Evolutionary conservation across 202 grass and related monocot genomes (phyloP).

Genomic region (Brachypodium distachyon): DNA sequence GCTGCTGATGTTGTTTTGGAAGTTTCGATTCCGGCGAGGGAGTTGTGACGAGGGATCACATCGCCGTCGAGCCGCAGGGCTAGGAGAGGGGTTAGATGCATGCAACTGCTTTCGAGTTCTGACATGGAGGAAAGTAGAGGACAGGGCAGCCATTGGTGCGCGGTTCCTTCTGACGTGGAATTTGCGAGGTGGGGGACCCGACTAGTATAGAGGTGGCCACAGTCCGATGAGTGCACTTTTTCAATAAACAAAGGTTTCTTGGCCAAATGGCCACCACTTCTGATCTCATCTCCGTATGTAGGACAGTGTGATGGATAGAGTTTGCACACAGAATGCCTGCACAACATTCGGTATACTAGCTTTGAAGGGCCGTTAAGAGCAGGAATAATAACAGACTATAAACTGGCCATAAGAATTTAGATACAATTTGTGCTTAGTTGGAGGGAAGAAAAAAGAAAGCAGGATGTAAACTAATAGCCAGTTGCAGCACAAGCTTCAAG

Average conservation of each 20-base stretch:
- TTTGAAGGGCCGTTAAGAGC: too few species aligned
- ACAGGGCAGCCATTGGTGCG: background rate
- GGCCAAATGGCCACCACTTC: background rate
- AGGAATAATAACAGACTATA: too few species aligned
- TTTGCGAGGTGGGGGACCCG: background rate
- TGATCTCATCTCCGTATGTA: background rate
- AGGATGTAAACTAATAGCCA: too few species aligned
- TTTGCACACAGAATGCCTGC: background rate
- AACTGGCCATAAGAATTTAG: too few species aligned
- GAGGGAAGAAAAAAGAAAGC: too few species aligned
- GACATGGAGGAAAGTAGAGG: too few species aligned
- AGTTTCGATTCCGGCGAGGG: background rate
- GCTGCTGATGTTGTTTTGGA: background rate
- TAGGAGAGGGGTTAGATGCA: background rate
- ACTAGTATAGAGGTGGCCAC: background rate
- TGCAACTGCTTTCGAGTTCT: background rate
- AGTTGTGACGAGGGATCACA: background rate
- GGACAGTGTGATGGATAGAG: background rate
- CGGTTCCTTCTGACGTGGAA: background rate
- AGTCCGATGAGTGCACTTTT: background rate
- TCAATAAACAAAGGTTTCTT: slow-evolving; percentile 1
- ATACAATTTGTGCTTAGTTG: too few species aligned
- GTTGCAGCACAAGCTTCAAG: too few species aligned
- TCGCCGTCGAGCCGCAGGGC: background rate
- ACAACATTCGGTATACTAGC: too few species aligned